A percentile compares a stretch with the other conserved stretches of the same genome.
phyloP scores from a whole-genome alignment of 140 eudicot genomes.

The Cichorium intybus region DNA sequence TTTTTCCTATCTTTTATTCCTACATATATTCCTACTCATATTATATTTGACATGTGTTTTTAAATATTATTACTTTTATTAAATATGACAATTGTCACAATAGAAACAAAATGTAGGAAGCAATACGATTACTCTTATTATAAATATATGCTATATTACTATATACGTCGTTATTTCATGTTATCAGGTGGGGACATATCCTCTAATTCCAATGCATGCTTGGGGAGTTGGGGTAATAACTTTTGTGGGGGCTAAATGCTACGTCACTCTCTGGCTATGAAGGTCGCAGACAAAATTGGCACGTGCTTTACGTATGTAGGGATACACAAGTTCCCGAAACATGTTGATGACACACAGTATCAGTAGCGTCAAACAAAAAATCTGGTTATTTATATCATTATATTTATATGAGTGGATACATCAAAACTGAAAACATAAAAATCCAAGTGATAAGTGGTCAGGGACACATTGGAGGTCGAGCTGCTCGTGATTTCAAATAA shows the following conservation, averaged over 20 bases:
- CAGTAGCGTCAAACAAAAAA: conserved; percentile 2
- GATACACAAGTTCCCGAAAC: conserved; percentile 9
- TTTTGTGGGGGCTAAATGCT: neutral
- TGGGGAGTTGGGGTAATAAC: neutral
- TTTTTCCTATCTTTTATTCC: too few relatives aligned
- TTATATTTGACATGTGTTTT: too few relatives aligned
- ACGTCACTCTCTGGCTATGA: conserved; percentile 12
- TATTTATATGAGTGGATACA: neutral
- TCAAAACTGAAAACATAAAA: neutral
- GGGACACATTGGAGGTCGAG: conserved; percentile 5
- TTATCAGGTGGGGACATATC: neutral
- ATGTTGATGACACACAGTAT: neutral
- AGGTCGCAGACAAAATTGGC: neutral
- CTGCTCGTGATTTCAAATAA: conserved; percentile 2
- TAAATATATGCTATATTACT: too few relatives aligned
- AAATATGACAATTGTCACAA: too few relatives aligned
- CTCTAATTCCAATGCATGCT: conserved; percentile 23
- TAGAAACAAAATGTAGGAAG: too few relatives aligned
- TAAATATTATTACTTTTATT: too few relatives aligned
- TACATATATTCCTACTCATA: too few relatives aligned
- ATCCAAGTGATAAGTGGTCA: neutral
- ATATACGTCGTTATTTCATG: neutral
- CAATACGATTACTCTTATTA: too few relatives aligned
- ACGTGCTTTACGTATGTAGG: conserved; percentile 14
- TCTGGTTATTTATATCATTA: neutral